phyloP scores from a whole-genome alignment of 2,329 filamentous ascomycete species.

The Cylindrodendrum hubeiense region DNA sequence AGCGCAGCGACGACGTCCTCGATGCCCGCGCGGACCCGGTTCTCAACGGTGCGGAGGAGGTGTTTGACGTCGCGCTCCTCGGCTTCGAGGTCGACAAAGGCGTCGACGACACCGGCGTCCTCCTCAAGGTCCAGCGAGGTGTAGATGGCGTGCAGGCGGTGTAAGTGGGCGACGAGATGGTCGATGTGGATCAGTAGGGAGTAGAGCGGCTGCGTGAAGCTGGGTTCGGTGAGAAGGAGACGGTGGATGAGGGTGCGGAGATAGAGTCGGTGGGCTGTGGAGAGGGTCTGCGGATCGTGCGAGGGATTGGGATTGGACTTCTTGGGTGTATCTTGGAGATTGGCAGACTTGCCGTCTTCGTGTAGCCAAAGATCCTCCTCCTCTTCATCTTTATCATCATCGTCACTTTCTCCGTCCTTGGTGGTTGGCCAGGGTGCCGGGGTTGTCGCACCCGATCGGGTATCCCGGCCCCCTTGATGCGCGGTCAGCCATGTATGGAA shows the following conservation, averaged over 20 bases:
- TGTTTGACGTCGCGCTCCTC: slow-evolving; percentile 78
- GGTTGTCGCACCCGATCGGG: slow-evolving; percentile 40
- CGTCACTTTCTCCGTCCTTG: slow-evolving; percentile 25
- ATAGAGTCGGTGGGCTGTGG: slow-evolving; percentile 83
- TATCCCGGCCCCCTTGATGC: slow-evolving; percentile 47
- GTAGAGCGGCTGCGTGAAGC: slow-evolving; percentile 75
- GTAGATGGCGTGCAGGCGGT: slow-evolving; percentile 82
- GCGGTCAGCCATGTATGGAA: slow-evolving; percentile 81
- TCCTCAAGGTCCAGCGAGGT: slow-evolving; percentile 82
- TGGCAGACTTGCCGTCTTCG: slow-evolving; percentile 21
- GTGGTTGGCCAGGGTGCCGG: slow-evolving; percentile 29
- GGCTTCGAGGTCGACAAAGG: slow-evolving; percentile 75
- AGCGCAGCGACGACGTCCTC: slow-evolving; percentile 73
- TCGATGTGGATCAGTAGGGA: slow-evolving; percentile 81
- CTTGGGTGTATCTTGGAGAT: slow-evolving; percentile 40
- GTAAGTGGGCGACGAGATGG: slow-evolving; percentile 81
- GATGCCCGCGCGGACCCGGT: slow-evolving; percentile 75
- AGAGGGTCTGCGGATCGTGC: slow-evolving; percentile 88
- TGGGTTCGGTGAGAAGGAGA: slow-evolving; percentile 73
- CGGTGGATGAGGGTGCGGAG: slow-evolving; percentile 75
- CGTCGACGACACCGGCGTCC: slow-evolving; percentile 85
- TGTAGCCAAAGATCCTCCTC: slow-evolving; percentile 48
- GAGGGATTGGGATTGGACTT: slow-evolving; percentile 36
- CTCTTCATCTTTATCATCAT: slow-evolving; percentile 26
- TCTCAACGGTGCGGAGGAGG: slow-evolving; percentile 74